Conservation (phyloP, 108 stramenopile species). For the Cafeteria roenbergensis region DNA sequence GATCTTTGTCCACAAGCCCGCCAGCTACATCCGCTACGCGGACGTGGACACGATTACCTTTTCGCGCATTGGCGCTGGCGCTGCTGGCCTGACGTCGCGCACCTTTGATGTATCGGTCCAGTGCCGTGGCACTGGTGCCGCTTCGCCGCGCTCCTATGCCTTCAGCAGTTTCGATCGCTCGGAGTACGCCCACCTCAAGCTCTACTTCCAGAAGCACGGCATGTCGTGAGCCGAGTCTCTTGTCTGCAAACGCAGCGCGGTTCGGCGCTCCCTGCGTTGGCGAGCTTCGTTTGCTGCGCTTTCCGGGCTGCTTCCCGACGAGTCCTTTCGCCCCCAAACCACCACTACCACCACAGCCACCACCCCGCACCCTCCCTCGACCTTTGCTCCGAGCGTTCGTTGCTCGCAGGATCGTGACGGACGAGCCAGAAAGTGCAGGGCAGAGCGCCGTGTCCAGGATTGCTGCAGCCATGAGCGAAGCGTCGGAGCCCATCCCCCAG, state of each 20-base stretch:
- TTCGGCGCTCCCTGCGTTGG: too few species aligned
- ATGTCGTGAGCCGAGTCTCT: conserved; percentile 78
- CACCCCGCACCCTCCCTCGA: too few species aligned
- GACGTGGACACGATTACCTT: conserved; percentile 90
- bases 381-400: too few species aligned
- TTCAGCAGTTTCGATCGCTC: conserved; percentile 29
- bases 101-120: conserved; percentile 77
- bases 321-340: too few species aligned
- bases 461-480: conserved; percentile 45
- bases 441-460: too few species aligned
- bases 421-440: too few species aligned
- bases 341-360: too few species aligned
- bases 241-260: too few species aligned
- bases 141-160: conserved; percentile 22
- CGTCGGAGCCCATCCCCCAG: conserved; percentile 1
- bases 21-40: conserved; percentile 82
- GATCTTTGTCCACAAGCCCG: conserved; percentile 98
- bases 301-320: too few species aligned
- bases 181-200: conserved; percentile 28
- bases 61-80: conserved; percentile 74
- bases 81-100: conserved; percentile 59
- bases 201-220: conserved; percentile 67
- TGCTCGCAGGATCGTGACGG: too few species aligned
- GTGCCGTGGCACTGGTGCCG: conserved; percentile 32
- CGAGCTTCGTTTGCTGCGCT: too few species aligned